Base-by-base conservation (phyloP, 495 filamentous ascomycete genomes). In the Mytilinidion resinicola region DNA sequence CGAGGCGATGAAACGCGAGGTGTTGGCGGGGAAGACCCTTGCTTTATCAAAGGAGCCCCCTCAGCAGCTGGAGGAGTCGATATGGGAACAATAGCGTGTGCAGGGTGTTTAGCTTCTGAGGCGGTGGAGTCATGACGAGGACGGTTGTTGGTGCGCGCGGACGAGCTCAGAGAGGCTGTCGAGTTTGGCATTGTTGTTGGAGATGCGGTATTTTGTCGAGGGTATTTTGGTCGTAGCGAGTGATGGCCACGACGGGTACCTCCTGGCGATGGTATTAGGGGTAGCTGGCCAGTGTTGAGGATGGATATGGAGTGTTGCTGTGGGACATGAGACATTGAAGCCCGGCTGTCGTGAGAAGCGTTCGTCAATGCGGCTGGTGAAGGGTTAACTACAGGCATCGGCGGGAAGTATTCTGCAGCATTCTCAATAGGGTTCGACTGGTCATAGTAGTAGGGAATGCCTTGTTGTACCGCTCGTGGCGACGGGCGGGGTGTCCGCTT, bases 331-430 rank as follows among this genome's bases (percentile, higher is more conserved):
- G 68, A 56, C 71, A 64, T 68, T 19, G 46, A 70, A 53, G 58
- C 20, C 60, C 69, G 55, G 51, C 60, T 58, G 50, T 70, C 70
- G 56, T 72, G 67, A 19, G 67, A 66, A 17, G 51, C 60, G 1
- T 55, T 44, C 9, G 66, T 46, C 53, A 57, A 60, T 51, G 55
- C 63, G 56, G 33, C 53, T 72, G 73, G 48, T 71, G 71, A 67
- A 74, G 77, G 46, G 70, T 74, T 51, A 71, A 76, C 35, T 64
- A 77, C 72, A 9, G 90, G 88, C 80, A 92, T 91, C 10, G 87
- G 85, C 17, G 92, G 89, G 66, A 96, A 97, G 70, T 97, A 97
- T 64, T 95, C 91, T 12, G 77, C 82, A 52, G 82, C 85, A 55
- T 78, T 83, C 66, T 95, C 91, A 50, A 82, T 76, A 14, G 90